Percentiles rank a stretch among this genome's conserved stretches.
Conservation (phyloP, 2,329 filamentous ascomycete species). For the Xylariaceae sp. region DNA sequence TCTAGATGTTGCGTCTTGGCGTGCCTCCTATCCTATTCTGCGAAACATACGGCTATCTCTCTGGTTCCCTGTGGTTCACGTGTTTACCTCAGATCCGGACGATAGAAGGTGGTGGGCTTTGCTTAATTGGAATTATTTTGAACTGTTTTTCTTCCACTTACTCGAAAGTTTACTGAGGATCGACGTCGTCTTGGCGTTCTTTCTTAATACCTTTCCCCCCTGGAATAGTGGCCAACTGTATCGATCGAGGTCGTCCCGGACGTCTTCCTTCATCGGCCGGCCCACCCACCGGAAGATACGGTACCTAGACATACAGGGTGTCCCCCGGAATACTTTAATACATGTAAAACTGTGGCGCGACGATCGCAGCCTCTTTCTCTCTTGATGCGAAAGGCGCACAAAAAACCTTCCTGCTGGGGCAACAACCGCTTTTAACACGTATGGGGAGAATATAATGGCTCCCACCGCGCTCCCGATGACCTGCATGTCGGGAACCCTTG, state of each 20-base stretch:
- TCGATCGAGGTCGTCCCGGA: too few species aligned
- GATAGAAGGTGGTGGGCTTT: slow-evolving; percentile 6
- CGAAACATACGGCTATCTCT: slow-evolving; percentile 1
- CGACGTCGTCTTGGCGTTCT: slow-evolving; percentile 11
- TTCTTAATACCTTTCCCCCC: slow-evolving; percentile 5
- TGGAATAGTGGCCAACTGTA: too few species aligned
- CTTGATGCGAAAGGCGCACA: slow-evolving; percentile 5
- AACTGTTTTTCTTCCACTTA: slow-evolving; percentile 5
- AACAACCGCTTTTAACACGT: slow-evolving; percentile 13
- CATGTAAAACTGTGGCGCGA: slow-evolving; percentile 8
- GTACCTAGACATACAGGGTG: slow-evolving; percentile 8
- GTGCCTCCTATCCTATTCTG: slow-evolving; percentile 12
- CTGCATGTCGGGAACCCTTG: slow-evolving; percentile 2
- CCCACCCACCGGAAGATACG: slow-evolving; percentile 6
- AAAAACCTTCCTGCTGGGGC: slow-evolving; percentile 2
- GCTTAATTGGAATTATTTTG: slow-evolving; percentile 26
- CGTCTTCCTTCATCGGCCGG: not conserved
- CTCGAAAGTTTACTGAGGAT: not conserved
- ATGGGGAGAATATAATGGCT: not conserved
- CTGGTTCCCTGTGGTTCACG: not conserved
- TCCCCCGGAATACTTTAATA: slow-evolving; percentile 4
- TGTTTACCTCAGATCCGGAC: slow-evolving; percentile 5
- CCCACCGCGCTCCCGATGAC: slow-evolving; percentile 8
- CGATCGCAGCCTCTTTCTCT: slow-evolving; percentile 7
- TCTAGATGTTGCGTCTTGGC: slow-evolving; percentile 17